Evolutionary conservation across 495 filamentous ascomycete genomes (phyloP), one percentile per base, ranked within the genome.

Genomic region (Annulohypoxylon stygium): DNA sequence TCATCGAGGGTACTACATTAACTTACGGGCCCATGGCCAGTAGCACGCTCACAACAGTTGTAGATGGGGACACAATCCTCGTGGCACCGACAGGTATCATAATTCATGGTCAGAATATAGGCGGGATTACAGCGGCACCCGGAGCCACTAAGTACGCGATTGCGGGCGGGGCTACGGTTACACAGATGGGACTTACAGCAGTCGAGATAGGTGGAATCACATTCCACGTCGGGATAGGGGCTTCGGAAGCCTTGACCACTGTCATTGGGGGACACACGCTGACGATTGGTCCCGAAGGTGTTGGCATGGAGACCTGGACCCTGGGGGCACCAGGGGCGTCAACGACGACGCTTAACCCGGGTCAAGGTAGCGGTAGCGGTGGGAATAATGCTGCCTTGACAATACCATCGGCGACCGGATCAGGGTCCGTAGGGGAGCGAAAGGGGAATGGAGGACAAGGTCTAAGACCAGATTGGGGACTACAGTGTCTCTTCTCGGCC

Each of bases 161-260:
- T 11, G 81, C 82, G 3, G 86, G 86, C 37, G 86, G 86, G 10
- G 81, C 82, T 7, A 83, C 83, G 4, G 73, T 87, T 36, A 84
- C 85, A 3, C 80, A 84, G 65, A 66, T 87, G 30, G 86, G 85
- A 26, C 73, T 84, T 0, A 85, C 84, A 4, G 77, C 85, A 3
- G 85, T 87, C 4, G 81, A 89, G 8, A 76, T 90, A 43, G 67
- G 76, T n/a, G 80, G 81, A 8, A 61, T 70, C 2, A 86, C 83
- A 0, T 86, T 85, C 69, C 82, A 81, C 1, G 75, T 88, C 65
- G 82, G 81, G 6, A 74, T 80, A 0, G 76, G 76, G 1, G 75
- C 76, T 10, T 65, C 74, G 16, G 66, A 67, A 1, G 82, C 68
- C 0, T 81, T 83, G n/a, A 83, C 78, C 1, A 84, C 80, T 0